Conservation (phyloP, 495 filamentous ascomycete species). For the Penicillium pulvis region DNA sequence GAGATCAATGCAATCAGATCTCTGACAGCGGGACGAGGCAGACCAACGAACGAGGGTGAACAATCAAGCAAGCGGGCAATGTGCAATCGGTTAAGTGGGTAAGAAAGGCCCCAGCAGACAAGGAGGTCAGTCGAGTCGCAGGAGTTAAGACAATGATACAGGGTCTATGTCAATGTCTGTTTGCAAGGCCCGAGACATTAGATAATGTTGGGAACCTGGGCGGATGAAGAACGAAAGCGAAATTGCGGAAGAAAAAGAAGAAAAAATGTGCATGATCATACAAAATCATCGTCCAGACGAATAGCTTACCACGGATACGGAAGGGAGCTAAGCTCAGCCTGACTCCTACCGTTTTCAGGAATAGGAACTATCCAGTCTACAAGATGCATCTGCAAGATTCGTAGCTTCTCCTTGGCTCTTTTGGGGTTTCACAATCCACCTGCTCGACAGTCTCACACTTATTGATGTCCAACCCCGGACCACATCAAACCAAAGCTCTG, state of each 20-base stretch:
- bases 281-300: not conserved
- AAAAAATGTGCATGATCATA: not conserved
- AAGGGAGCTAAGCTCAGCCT: not conserved
- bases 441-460: constrained; percentile 19
- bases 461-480: constrained; percentile 25
- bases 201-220: constrained; percentile 10
- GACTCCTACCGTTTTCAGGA: constrained; percentile 1
- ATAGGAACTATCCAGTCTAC: constrained; percentile 6
- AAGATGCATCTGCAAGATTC: constrained; percentile 15
- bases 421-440: constrained; percentile 25
- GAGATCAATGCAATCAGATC: constrained; percentile 24
- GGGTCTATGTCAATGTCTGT: constrained; percentile 7
- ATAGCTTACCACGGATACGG: not conserved
- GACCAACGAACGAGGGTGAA: constrained; percentile 23
- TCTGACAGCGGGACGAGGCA: constrained; percentile 22
- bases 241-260: not conserved
- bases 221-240: not conserved
- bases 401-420: constrained; percentile 1
- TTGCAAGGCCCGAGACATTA: constrained; percentile 11
- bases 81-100: constrained; percentile 17
- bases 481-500: constrained; percentile 13
- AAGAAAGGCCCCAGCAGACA: constrained; percentile 2
- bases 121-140: not conserved
- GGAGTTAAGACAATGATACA: constrained; percentile 2
- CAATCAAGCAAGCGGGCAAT: constrained; percentile 22